Conservation (phyloP, 129 eudicot genomes). For the Cynara cardunculus region DNA sequence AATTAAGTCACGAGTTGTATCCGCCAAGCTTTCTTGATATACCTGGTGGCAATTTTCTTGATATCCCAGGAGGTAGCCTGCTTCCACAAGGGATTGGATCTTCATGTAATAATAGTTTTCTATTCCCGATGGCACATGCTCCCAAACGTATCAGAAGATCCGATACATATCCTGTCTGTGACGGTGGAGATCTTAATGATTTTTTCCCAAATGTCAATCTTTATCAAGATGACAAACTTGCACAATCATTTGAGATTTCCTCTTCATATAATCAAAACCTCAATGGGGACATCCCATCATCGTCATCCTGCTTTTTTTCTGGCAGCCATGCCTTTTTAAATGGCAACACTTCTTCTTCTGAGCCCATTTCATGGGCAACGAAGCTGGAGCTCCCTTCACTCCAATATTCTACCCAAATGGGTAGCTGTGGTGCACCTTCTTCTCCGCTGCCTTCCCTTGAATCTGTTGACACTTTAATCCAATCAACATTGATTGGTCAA, state of each 20-base stretch:
- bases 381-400: conserved; percentile 99
- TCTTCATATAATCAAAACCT: conserved; percentile 40
- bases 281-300: conserved; percentile 21
- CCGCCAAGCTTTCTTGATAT: conserved; percentile 35
- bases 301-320: conserved; percentile 39
- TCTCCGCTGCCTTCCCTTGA: conserved; percentile 83
- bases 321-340: conserved; percentile 92
- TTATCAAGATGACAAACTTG: conserved; percentile 31
- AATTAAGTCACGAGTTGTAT: conserved; percentile 31
- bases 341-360: conserved; percentile 88
- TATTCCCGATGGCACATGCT: conserved; percentile 35
- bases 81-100: conserved; percentile 40
- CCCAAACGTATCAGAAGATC: conserved; percentile 48
- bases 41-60: conserved; percentile 41
- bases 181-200: conserved; percentile 29
- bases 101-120: conserved; percentile 30
- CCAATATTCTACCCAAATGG: conserved; percentile 70
- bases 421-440: conserved; percentile 65
- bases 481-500: conserved; percentile 52
- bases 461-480: conserved; percentile 70
- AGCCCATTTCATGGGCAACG: conserved; percentile 62
- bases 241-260: conserved; percentile 38
- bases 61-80: conserved; percentile 46
- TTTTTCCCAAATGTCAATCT: conserved; percentile 26
- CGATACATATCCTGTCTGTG: conserved; percentile 23